Evolutionary conservation across 2,329 filamentous ascomycete species (phyloP).

Genomic region (Coniochaeta prunicola): DNA sequence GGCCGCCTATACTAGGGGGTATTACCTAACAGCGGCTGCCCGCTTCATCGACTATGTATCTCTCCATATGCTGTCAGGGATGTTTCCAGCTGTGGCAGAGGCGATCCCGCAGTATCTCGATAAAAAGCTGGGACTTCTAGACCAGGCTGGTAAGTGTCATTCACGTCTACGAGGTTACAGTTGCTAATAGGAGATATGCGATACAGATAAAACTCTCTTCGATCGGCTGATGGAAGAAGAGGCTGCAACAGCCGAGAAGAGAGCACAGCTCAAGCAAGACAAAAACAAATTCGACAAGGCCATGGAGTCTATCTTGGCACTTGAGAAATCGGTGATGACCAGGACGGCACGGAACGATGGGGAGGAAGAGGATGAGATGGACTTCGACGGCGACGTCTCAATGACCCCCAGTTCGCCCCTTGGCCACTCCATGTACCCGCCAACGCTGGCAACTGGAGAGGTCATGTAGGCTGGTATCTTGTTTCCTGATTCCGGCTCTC

Average conservation of each 20-base stretch:
- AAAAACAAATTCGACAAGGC: slow-evolving; percentile 13
- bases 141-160: slow-evolving; percentile 18
- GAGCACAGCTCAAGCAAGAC: slow-evolving; percentile 11
- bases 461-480: neutral
- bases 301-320: slow-evolving; percentile 19
- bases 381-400: neutral
- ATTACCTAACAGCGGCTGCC: slow-evolving; percentile 59
- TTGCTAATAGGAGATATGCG: neutral
- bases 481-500: too few species aligned
- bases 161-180: neutral
- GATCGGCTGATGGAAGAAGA: slow-evolving; percentile 14
- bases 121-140: slow-evolving; percentile 31
- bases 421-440: neutral
- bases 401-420: neutral
- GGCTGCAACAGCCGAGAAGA: slow-evolving; percentile 11
- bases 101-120: slow-evolving; percentile 35
- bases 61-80: slow-evolving; percentile 39
- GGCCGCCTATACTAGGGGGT: slow-evolving; percentile 56
- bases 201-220: slow-evolving; percentile 12
- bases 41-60: slow-evolving; percentile 54
- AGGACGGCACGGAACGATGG: neutral
- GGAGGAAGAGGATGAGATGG: neutral
- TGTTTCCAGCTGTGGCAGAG: slow-evolving; percentile 36
- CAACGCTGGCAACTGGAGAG: neutral
- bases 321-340: slow-evolving; percentile 8